Conservation (phyloP, 768 basidiomycete genomes). For the Daedaleopsis nitida region DNA sequence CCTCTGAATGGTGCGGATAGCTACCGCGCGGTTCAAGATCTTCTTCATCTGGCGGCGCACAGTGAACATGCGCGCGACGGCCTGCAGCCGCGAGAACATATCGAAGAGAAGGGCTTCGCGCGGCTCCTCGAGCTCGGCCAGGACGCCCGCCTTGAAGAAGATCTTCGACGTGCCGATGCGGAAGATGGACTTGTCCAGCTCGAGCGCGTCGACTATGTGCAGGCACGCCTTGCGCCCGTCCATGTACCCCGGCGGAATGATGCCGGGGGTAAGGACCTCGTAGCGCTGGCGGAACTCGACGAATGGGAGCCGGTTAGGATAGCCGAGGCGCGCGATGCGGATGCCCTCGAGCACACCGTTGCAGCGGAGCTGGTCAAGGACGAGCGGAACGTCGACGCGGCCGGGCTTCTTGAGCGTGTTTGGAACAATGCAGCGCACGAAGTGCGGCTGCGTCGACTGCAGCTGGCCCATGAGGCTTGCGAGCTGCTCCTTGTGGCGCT, state of each 20-base stretch:
- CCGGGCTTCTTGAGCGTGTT: slow-evolving; percentile 93
- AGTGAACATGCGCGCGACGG: slow-evolving; percentile 81
- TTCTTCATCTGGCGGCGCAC: slow-evolving; percentile 92
- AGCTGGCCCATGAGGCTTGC: slow-evolving; percentile 89
- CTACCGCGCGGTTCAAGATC: slow-evolving; percentile 87
- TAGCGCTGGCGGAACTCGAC: slow-evolving; percentile 97
- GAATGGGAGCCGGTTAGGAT: slow-evolving; percentile 95
- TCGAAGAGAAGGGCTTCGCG: slow-evolving; percentile 87
- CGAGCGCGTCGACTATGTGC: slow-evolving; percentile 86
- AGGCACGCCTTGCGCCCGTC: slow-evolving; percentile 94
- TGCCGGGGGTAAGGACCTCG: slow-evolving; percentile 91
- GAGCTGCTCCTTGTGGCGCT: slow-evolving; percentile 95
- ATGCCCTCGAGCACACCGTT: slow-evolving; percentile 99
- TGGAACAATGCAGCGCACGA: slow-evolving; percentile 97
- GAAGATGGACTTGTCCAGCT: slow-evolving; percentile 82
- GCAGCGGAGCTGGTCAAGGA: slow-evolving; percentile 94
- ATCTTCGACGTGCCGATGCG: slow-evolving; percentile 96
- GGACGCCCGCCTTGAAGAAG: slow-evolving; percentile 98
- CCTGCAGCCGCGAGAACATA: slow-evolving; percentile 87
- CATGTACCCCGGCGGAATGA: slow-evolving; percentile 95
- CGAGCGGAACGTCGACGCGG: slow-evolving; percentile 89
- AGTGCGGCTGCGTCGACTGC: slow-evolving; percentile 94
- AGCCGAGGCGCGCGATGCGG: slow-evolving; percentile 94
- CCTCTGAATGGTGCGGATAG: slow-evolving; percentile 89
- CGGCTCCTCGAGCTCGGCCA: slow-evolving; percentile 94